Evolutionary conservation across 2,329 filamentous ascomycete genomes (phyloP).

Genomic region (Septoria linicola): DNA sequence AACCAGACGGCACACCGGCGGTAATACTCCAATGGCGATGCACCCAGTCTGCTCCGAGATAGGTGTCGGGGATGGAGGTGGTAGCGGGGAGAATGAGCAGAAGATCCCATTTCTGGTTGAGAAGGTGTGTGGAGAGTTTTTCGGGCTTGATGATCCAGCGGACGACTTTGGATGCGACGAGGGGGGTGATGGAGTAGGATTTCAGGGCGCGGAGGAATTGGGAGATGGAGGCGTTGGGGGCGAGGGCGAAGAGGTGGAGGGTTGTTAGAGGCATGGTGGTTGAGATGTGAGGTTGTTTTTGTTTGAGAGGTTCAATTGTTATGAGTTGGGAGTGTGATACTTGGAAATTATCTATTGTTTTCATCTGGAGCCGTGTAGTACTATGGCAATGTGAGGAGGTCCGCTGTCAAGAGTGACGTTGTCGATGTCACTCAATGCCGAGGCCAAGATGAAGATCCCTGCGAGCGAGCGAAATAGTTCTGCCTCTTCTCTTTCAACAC

Average conservation of each 20-base stretch:
- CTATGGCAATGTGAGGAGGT: not conserved
- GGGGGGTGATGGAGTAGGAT: conserved; percentile 39
- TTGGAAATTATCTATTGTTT: not conserved
- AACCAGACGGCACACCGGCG: conserved; percentile 46
- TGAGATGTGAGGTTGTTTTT: not conserved
- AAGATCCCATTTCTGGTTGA: conserved; percentile 50
- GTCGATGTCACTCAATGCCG: not conserved
- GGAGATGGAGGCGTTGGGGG: conserved; percentile 34
- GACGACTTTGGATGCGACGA: conserved; percentile 46
- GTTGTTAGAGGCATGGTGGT: conserved; percentile 50
- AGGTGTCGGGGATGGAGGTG: conserved; percentile 28
- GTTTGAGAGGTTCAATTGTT: not conserved
- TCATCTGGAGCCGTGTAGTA: no score
- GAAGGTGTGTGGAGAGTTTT: conserved; percentile 44
- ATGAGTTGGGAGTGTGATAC: not conserved
- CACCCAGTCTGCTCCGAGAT: conserved; percentile 30
- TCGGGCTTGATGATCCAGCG: conserved; percentile 54
- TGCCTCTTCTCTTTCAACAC: no score
- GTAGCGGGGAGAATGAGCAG: conserved; percentile 45
- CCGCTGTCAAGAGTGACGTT: not conserved
- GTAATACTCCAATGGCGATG: conserved; percentile 36
- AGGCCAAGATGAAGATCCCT: not conserved
- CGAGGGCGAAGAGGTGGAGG: conserved; percentile 48
- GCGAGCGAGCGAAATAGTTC: not conserved
- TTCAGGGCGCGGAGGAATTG: conserved; percentile 45